Evolutionary conservation across 139 green algal genomes (phyloP), one percentile per base, ranked within the genome.

Genomic region (Tetraselmis chui): DNA sequence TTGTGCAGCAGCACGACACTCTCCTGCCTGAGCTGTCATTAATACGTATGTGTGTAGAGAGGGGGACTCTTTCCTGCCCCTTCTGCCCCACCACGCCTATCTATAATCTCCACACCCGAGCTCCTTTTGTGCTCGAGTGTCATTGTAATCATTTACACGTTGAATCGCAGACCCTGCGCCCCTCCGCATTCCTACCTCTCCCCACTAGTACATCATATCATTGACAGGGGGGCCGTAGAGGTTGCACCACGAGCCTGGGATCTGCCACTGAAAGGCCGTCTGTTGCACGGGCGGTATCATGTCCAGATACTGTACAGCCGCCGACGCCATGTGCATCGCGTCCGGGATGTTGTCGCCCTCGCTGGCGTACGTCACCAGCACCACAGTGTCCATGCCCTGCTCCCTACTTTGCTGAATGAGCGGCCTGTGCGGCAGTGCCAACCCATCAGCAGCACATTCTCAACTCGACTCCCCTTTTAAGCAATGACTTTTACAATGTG

Each of bases 261-360:
- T 31, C 81, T 76, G 28, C 84, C 81, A 88, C 18, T 27, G 28
- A 24, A 23, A 28, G 1, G 1, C 32, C 30, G 27, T 5, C 75
- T 23, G 29, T 27, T 22, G 28, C 23, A 18, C n/a, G 76, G 27
- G 26, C 26, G 26, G 5, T 28, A 84, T 23, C 24, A 31, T 76
- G 0, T 26, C 26, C 25, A 83, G 30, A 0, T 76, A 76, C 0
- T 25, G 28, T 1, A 79, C 85, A 0, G 77, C 59, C 2, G 75
- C 80, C 5, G 2, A 59, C 1, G 88, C 88, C 59, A 94, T 25
- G 1, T 1, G 2, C 59, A 90, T 23, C 0, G 81, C 91, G 76
- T 94, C 89, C 24, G 59, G 31, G 23, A 85, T 31, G 76, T 94
- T 94, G 76, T 94, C 91, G 1, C 90, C 91, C 79, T 94, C 91